phyloP scores from a whole-genome alignment of 2,329 filamentous ascomycete species.

The Talaromyces sp. region DNA sequence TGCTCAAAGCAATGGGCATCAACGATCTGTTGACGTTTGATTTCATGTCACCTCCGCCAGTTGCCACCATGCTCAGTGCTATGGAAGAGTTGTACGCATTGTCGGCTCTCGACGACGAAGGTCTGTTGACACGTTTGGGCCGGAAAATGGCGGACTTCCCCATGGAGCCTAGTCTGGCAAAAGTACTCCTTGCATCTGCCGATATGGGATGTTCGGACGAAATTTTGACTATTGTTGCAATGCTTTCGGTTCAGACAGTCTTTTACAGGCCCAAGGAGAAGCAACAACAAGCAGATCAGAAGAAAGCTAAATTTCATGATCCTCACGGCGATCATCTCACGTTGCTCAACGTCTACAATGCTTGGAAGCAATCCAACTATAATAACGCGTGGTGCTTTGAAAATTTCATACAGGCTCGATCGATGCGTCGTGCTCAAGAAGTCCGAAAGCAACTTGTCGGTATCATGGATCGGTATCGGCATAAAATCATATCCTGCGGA shows the following conservation, averaged over 20 bases:
- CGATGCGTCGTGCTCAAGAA: slow-evolving; percentile 85
- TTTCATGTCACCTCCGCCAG: slow-evolving; percentile 97
- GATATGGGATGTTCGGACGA: slow-evolving; percentile 90
- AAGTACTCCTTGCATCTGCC: slow-evolving; percentile 82
- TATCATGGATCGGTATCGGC: slow-evolving; percentile 90
- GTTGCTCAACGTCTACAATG: slow-evolving; percentile 92
- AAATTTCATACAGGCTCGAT: slow-evolving; percentile 91
- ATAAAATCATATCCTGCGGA: slow-evolving; percentile 78
- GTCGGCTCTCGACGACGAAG: slow-evolving; percentile 90
- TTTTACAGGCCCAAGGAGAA: slow-evolving; percentile 98
- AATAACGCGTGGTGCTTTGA: slow-evolving; percentile 92
- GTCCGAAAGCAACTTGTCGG: slow-evolving; percentile 86
- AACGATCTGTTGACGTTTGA: slow-evolving; percentile 96
- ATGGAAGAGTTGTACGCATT: slow-evolving; percentile 93
- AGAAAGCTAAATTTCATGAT: slow-evolving; percentile 97
- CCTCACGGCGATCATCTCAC: slow-evolving; percentile 92
- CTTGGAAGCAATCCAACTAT: slow-evolving; percentile 84
- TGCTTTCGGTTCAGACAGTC: slow-evolving; percentile 81
- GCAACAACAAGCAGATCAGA: slow-evolving; percentile 91
- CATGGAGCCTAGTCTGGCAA: slow-evolving; percentile 78
- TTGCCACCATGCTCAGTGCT: slow-evolving; percentile 95
- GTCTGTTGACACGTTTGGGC: slow-evolving; percentile 82
- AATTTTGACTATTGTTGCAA: slow-evolving; percentile 87
- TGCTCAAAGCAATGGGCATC: slow-evolving; percentile 99
- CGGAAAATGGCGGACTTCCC: slow-evolving; percentile 98